A percentile compares a stretch with the other conserved stretches of the same genome.
phyloP scores from a whole-genome alignment of 2,329 filamentous ascomycete species.

The Fusarium sp. region DNA sequence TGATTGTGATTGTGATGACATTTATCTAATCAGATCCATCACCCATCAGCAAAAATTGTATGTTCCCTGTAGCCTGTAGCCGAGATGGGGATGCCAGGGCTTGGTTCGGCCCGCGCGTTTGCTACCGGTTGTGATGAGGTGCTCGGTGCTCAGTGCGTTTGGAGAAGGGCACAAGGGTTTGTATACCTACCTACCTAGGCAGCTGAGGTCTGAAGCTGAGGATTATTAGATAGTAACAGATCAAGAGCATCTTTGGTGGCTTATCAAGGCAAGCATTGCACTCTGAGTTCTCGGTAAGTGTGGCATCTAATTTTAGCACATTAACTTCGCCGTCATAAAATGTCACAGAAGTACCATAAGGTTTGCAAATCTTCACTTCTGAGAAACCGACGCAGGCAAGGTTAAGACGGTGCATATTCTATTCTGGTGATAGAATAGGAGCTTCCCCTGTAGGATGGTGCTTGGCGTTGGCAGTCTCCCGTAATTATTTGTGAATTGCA shows the following conservation, averaged over 20 bases:
- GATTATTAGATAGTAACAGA: neutral
- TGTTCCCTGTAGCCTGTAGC: slow-evolving; percentile 27
- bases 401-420: neutral
- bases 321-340: neutral
- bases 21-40: slow-evolving; percentile 50
- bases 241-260: neutral
- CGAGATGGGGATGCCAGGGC: slow-evolving; percentile 29
- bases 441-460: slow-evolving; percentile 13
- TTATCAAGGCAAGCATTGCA: neutral
- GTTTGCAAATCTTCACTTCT: neutral
- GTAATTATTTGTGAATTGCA: slow-evolving; percentile 16
- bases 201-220: neutral
- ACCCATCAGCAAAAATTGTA: slow-evolving; percentile 21
- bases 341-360: neutral
- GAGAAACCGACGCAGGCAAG: neutral
- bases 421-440: too few species aligned
- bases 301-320: too few species aligned
- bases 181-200: too few species aligned
- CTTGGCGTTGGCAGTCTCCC: slow-evolving; percentile 40
- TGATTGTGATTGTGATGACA: slow-evolving; percentile 6
- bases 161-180: slow-evolving; percentile 16
- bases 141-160: slow-evolving; percentile 32
- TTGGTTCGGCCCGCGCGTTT: slow-evolving; percentile 25
- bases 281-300: neutral
- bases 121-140: slow-evolving; percentile 19